These are phyloP conservation scores for Cladosporium sp. DNA, from an alignment of 2,329 filamentous ascomycete genomes.

Conservation along the genomic window DNA sequence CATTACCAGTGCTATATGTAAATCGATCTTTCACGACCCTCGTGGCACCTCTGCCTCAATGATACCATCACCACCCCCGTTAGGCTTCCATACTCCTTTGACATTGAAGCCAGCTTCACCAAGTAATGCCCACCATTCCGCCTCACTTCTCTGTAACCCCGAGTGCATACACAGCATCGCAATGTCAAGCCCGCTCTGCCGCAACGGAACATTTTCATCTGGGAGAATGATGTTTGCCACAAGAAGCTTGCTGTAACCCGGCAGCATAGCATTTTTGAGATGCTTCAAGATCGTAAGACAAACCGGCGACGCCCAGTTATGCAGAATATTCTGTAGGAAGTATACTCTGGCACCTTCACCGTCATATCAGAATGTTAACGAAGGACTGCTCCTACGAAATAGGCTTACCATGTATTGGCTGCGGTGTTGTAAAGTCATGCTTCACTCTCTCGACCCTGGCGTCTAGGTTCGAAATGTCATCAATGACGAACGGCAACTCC, in stretches of 20 bases:
- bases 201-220: constrained; percentile 23
- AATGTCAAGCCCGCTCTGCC: constrained; percentile 18
- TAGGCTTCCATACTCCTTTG: neutral
- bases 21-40: neutral
- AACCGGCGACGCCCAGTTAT: neutral
- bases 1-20: neutral
- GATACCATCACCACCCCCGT: neutral
- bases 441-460: neutral
- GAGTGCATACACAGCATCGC: constrained; percentile 19
- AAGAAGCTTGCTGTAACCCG: constrained; percentile 20
- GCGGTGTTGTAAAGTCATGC: neutral
- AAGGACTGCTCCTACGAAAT: neutral
- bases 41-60: neutral
- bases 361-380: neutral
- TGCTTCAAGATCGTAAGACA: neutral
- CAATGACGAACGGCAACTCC: neutral
- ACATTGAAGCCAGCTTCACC: neutral
- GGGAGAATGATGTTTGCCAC: constrained; percentile 27
- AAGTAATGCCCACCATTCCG: neutral
- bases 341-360: neutral
- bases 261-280: neutral
- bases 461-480: neutral
- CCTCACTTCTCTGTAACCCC: constrained; percentile 13
- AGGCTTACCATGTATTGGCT: neutral
- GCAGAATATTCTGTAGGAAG: neutral